Percentiles rank a stretch among this genome's conserved stretches.
phyloP scores from a whole-genome alignment of 495 filamentous ascomycete genomes.

The Penicillium parvum region DNA sequence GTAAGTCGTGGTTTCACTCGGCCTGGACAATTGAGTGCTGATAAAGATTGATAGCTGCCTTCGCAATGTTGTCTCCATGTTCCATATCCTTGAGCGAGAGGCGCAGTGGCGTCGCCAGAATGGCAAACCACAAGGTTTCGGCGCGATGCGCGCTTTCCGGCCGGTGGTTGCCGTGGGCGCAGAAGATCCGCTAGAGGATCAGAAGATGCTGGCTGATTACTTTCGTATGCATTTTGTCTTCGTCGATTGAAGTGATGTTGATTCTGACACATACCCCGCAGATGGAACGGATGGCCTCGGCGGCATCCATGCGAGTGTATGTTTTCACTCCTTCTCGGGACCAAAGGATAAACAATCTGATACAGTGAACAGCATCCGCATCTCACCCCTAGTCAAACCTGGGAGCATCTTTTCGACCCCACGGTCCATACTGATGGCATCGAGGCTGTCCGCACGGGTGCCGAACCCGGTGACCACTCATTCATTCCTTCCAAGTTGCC shows the following conservation, averaged over 20 bases:
- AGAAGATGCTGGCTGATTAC: constrained; percentile 79
- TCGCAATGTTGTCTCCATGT: constrained; percentile 84
- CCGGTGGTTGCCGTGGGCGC: constrained; percentile 86
- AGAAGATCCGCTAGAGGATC: constrained; percentile 76
- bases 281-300: constrained; percentile 89
- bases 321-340: constrained; percentile 7
- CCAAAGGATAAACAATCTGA: no score
- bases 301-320: constrained; percentile 77
- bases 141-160: constrained; percentile 59
- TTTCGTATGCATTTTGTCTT: constrained; percentile 63
- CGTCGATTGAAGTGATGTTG: not conserved
- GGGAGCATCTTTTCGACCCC: constrained; percentile 73
- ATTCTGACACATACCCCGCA: constrained; percentile 33
- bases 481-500: constrained; percentile 70
- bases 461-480: constrained; percentile 33
- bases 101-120: constrained; percentile 71
- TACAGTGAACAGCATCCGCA: constrained; percentile 90
- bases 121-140: constrained; percentile 63
- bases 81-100: constrained; percentile 89
- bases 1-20: constrained; percentile 29
- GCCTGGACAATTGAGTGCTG: not conserved
- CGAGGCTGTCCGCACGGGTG: constrained; percentile 30
- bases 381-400: constrained; percentile 74
- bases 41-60: constrained; percentile 56
- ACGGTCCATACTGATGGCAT: constrained; percentile 36